These are phyloP conservation scores for Graphium sp. DNA, from an alignment of 2,329 filamentous ascomycete genomes.

Conservation along the genomic window DNA sequence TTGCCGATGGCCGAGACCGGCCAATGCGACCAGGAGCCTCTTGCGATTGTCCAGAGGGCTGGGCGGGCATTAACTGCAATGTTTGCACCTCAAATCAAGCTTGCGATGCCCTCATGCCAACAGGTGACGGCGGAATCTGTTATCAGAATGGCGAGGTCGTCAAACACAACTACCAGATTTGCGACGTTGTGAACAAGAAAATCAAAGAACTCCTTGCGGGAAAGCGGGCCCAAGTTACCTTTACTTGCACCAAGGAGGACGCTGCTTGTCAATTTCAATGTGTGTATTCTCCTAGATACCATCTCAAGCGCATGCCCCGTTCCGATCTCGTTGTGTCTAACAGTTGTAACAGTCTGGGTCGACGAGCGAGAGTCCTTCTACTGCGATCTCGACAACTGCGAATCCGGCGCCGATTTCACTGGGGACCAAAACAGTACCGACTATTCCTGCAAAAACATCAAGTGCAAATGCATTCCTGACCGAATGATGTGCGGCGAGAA, in stretches of 20 bases:
- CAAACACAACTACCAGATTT: slow-evolving; percentile 94
- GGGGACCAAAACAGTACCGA: slow-evolving; percentile 61
- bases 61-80: slow-evolving; percentile 96
- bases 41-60: slow-evolving; percentile 84
- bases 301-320: not conserved
- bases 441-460: slow-evolving; percentile 72
- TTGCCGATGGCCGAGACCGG: slow-evolving; percentile 66
- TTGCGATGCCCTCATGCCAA: slow-evolving; percentile 78
- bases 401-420: slow-evolving; percentile 51
- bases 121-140: slow-evolving; percentile 68
- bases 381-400: slow-evolving; percentile 71
- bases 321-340: slow-evolving; percentile 3
- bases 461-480: slow-evolving; percentile 75
- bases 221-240: slow-evolving; percentile 83
- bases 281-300: slow-evolving; percentile 20
- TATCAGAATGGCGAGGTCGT: slow-evolving; percentile 83
- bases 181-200: slow-evolving; percentile 90
- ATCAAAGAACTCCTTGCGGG: slow-evolving; percentile 76
- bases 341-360: slow-evolving; percentile 59
- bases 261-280: slow-evolving; percentile 88
- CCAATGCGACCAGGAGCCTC: slow-evolving; percentile 51
- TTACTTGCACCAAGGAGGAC: slow-evolving; percentile 65
- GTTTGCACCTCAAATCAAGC: slow-evolving; percentile 73
- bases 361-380: slow-evolving; percentile 91
- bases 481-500: slow-evolving; percentile 89